phyloP scores from a whole-genome alignment of 805 yeast species.

The Candida vaughaniae region DNA sequence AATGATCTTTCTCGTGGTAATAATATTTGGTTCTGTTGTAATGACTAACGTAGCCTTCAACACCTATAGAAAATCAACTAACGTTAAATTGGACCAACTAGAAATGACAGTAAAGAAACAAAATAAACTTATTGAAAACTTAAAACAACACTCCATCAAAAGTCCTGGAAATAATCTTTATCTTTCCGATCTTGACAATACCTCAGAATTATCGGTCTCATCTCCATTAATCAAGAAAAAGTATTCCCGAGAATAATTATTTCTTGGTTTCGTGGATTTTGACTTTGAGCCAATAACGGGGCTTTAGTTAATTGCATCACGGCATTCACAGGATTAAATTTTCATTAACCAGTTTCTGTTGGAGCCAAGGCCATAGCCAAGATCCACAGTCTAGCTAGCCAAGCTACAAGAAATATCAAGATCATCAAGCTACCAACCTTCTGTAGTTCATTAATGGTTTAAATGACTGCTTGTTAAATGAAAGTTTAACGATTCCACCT shows the following conservation, averaged over 20 bases:
- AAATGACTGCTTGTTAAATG: too few species aligned
- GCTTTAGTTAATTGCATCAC: too few species aligned
- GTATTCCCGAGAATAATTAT: background rate
- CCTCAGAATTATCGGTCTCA: conserved; percentile 5
- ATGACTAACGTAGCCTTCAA: conserved; percentile 54
- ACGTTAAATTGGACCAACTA: conserved; percentile 13
- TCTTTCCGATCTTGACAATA: background rate
- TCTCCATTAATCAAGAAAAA: conserved; percentile 13
- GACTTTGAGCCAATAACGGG: too few species aligned
- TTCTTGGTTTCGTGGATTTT: background rate
- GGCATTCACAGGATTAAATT: too few species aligned
- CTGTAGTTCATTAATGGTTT: too few species aligned
- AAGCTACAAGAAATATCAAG: too few species aligned
- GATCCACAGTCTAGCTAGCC: too few species aligned
- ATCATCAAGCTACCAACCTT: too few species aligned
- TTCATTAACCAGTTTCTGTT: too few species aligned
- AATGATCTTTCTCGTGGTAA: conserved; percentile 45
- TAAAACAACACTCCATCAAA: background rate
- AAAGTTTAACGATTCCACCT: too few species aligned
- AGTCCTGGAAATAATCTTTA: background rate
- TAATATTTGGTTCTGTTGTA: conserved; percentile 52
- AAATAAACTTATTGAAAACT: conserved; percentile 6
- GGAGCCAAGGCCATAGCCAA: too few species aligned
- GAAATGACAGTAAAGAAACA: conserved; percentile 16
- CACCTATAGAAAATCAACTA: conserved; percentile 21